Conservation (phyloP, 2,329 filamentous ascomycete genomes). For the Juglanconis sp. region DNA sequence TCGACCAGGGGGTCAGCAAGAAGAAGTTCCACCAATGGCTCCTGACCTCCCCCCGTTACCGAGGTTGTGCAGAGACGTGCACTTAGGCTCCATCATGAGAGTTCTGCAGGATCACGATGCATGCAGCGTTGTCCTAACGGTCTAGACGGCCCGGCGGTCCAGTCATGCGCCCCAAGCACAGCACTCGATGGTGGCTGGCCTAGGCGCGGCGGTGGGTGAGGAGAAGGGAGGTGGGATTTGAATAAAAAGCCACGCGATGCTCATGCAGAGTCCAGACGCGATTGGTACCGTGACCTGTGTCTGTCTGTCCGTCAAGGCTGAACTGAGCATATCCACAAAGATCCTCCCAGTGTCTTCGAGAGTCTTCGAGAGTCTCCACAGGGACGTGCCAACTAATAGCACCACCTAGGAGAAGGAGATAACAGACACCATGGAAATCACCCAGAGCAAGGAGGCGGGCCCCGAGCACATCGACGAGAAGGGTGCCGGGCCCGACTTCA, state of each 20-base stretch:
- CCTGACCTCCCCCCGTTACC: not conserved
- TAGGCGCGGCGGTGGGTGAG: not conserved
- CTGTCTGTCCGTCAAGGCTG: not conserved
- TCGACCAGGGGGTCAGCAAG: not conserved
- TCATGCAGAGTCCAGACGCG: not conserved
- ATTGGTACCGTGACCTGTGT: slow-evolving; percentile 12
- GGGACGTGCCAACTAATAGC: not conserved
- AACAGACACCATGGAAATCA: slow-evolving; percentile 12
- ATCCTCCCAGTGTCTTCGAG: not conserved
- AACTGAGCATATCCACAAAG: not conserved
- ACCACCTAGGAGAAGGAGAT: not conserved
- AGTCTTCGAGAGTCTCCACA: not conserved
- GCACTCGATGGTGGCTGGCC: not conserved
- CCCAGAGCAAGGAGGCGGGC: slow-evolving; percentile 14
- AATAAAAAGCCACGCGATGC: slow-evolving; percentile 10
- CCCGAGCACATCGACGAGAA: slow-evolving; percentile 21
- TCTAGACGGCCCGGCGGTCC: slow-evolving; percentile 12
- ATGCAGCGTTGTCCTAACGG: slow-evolving; percentile 4
- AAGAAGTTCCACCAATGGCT: slow-evolving; percentile 18
- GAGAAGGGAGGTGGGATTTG: not conserved
- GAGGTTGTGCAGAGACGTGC: not conserved
- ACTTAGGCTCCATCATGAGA: not conserved
- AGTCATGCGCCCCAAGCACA: slow-evolving; percentile 1
- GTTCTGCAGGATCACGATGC: not conserved
- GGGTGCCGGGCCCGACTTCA: slow-evolving; percentile 27